phyloP scores from a whole-genome alignment of 2,329 filamentous ascomycete species.

The Magnaporthiopsis poae region DNA sequence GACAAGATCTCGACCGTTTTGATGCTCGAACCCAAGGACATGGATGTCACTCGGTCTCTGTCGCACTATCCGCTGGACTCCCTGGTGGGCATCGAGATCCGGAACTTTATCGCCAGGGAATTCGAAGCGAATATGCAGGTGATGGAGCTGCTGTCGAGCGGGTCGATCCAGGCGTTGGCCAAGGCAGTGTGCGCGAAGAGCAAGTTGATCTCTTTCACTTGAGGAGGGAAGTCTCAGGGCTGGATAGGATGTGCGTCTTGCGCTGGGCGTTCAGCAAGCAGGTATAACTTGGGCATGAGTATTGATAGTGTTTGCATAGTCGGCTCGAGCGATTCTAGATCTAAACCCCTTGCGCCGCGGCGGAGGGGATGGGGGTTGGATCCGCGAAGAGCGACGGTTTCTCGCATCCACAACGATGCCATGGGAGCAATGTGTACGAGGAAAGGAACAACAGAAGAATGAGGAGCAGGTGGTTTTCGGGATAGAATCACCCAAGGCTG shows the following conservation, averaged over 20 bases:
- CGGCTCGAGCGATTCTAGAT: not conserved
- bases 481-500: no score
- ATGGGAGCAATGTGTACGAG: no score
- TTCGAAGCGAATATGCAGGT: slow-evolving; percentile 43
- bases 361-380: no score
- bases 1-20: slow-evolving; percentile 38
- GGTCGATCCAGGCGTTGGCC: slow-evolving; percentile 23
- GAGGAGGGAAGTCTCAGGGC: not conserved
- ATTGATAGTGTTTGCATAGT: not conserved
- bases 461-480: no score
- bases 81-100: slow-evolving; percentile 39
- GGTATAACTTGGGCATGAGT: not conserved
- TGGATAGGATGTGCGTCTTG: not conserved
- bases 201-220: slow-evolving; percentile 24
- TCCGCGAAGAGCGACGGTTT: no score
- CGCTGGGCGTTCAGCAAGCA: not conserved
- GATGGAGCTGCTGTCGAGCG: slow-evolving; percentile 42
- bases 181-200: slow-evolving; percentile 15
- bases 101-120: slow-evolving; percentile 41
- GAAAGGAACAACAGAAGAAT: not conserved
- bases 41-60: slow-evolving; percentile 33
- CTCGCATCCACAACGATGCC: no score
- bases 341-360: no score
- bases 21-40: slow-evolving; percentile 38
- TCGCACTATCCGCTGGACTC: slow-evolving; percentile 37